Conservation (phyloP, 176 grass and related monocot genomes). For the Tillandsia fasciculata region DNA sequence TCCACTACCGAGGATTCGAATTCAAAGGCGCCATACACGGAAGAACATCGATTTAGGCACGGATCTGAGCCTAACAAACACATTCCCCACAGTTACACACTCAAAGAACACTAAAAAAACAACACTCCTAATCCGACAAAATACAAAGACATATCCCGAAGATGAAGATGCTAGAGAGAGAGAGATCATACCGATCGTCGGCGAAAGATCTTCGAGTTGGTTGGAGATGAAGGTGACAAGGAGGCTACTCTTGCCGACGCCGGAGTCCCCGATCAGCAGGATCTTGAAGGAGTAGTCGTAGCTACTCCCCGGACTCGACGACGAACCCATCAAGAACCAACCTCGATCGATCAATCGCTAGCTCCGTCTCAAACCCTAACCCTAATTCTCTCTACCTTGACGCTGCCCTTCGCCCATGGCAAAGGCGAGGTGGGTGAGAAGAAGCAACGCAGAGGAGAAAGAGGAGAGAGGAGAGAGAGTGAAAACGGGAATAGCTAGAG, state of each 20-base stretch:
- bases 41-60: too few relatives aligned
- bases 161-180: not conserved
- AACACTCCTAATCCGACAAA: too few relatives aligned
- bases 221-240: conserved; percentile 29
- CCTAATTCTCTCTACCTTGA: not conserved
- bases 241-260: conserved; percentile 25
- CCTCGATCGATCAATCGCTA: too few relatives aligned
- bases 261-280: conserved; percentile 23
- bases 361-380: not conserved
- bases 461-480: not conserved
- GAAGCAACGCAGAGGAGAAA: not conserved
- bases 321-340: conserved; percentile 4
- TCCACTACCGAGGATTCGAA: too few relatives aligned
- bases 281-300: conserved; percentile 20
- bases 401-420: not conserved
- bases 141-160: not conserved
- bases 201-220: conserved; percentile 19
- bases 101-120: too few relatives aligned
- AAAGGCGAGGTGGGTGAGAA: not conserved
- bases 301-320: conserved; percentile 10
- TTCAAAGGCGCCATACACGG: too few relatives aligned
- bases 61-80: too few relatives aligned
- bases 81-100: too few relatives aligned
- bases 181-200: conserved; percentile 7
- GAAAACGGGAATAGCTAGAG: not conserved